Conservation (phyloP, 106 monocot species). For the Alisma plantagoaquatica region DNA sequence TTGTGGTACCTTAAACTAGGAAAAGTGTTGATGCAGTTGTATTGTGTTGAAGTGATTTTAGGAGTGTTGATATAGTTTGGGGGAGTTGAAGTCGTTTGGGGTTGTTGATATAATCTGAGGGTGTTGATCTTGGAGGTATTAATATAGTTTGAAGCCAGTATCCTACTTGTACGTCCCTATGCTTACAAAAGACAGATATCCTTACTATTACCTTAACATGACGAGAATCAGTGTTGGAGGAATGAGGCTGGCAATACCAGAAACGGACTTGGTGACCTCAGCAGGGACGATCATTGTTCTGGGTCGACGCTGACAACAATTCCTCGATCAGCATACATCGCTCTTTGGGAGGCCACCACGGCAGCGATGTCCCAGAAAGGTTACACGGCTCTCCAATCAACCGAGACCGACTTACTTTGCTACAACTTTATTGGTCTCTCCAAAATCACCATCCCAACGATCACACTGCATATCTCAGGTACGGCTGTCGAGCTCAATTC, state of each 20-base stretch:
- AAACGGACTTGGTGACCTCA: slow-evolving; percentile 14
- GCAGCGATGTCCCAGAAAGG: slow-evolving; percentile 13
- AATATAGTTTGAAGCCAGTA: too few species aligned
- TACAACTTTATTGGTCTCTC: slow-evolving; percentile 1
- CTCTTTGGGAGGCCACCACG: slow-evolving; percentile 16
- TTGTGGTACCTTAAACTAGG: too few species aligned
- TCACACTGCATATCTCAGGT: slow-evolving; percentile 5
- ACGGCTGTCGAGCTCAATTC: background rate
- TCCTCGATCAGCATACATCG: slow-evolving; percentile 30
- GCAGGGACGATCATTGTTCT: slow-evolving; percentile 42
- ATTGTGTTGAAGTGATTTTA: too few species aligned
- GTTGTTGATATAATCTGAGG: too few species aligned
- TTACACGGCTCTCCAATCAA: slow-evolving; percentile 2
- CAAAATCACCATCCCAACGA: slow-evolving; percentile 1
- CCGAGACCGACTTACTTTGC: slow-evolving; percentile 2
- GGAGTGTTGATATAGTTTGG: too few species aligned
- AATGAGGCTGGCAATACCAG: slow-evolving; percentile 7
- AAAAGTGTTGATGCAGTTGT: too few species aligned
- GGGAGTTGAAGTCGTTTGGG: too few species aligned
- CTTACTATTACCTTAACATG: slow-evolving; percentile 8
- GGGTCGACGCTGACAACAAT: slow-evolving; percentile 49
- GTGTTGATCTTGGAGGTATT: too few species aligned
- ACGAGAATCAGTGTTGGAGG: slow-evolving; percentile 10
- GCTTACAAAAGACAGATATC: background rate
- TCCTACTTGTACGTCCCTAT: background rate